These are phyloP conservation scores for Euphorbia celastroides DNA, from an alignment of 441 rosid genomes.

Conservation along the genomic window DNA sequence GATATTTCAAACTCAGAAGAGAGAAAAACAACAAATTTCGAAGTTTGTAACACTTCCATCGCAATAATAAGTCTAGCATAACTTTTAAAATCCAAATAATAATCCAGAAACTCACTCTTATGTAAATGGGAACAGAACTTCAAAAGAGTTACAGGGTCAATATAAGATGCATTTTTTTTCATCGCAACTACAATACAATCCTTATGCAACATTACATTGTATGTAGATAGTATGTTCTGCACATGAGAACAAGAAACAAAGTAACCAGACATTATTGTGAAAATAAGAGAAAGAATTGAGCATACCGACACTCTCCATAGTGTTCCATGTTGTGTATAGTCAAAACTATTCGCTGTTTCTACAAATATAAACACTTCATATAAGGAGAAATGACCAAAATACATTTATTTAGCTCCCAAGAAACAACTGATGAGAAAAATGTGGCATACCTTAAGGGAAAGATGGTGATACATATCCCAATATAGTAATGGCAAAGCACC, in stretches of 20 bases:
- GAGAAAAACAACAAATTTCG: background rate
- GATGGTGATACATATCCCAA: conserved; percentile 53
- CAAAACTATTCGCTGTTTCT: conserved; percentile 53
- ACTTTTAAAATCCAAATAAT: background rate
- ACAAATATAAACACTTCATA: conserved; percentile 10
- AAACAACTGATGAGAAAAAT: conserved; percentile 6
- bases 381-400: conserved; percentile 3
- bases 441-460: conserved; percentile 40
- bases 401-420: background rate
- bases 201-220: background rate
- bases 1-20: background rate
- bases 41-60: background rate
- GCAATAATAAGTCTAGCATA: background rate
- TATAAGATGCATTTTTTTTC: background rate
- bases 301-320: conserved; percentile 53
- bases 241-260: background rate
- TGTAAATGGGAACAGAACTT: background rate
- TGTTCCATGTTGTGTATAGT: conserved; percentile 63
- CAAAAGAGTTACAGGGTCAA: background rate
- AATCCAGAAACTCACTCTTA: background rate
- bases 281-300: conserved; percentile 4
- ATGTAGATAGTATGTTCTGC: background rate
- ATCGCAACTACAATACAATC: background rate
- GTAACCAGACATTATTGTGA: conserved; percentile 1
- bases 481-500: conserved; percentile 50